Evolutionary conservation across 108 stramenopile species (phyloP).

Genomic region (Nannochloropsis oceanica): DNA sequence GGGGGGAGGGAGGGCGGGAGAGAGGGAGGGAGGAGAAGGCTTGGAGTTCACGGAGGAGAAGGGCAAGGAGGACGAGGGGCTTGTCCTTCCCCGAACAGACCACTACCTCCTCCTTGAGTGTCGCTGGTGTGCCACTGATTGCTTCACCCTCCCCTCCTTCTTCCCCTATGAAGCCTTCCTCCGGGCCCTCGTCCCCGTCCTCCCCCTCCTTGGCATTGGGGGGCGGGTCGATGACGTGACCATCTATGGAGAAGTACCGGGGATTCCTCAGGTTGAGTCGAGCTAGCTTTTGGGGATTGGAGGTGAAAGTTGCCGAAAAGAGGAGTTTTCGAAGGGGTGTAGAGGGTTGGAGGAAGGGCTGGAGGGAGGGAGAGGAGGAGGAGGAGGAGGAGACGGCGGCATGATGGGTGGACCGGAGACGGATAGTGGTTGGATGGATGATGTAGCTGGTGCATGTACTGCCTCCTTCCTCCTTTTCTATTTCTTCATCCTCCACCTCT

Average conservation of each 20-base stretch:
- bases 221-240: neutral
- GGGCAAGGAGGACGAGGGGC: constrained; percentile 66
- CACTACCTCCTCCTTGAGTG: constrained; percentile 38
- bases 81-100: constrained; percentile 49
- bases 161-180: neutral
- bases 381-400: neutral
- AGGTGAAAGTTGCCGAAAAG: constrained; percentile 80
- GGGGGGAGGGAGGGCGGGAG: neutral
- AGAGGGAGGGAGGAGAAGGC: neutral
- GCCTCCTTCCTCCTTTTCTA: no score
- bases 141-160: constrained; percentile 10
- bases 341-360: constrained; percentile 1
- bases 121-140: constrained; percentile 24
- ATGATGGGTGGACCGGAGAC: neutral
- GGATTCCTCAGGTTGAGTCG: constrained; percentile 64
- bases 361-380: neutral
- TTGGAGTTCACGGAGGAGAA: constrained; percentile 52
- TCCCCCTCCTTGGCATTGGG: neutral
- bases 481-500: no score
- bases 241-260: constrained; percentile 54
- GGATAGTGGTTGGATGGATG: neutral
- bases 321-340: constrained; percentile 54
- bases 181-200: neutral
- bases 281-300: constrained; percentile 84
- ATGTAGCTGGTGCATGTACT: neutral